phyloP scores from a whole-genome alignment of 768 basidiomycete genomes.

The Lactifluus piperatus region DNA sequence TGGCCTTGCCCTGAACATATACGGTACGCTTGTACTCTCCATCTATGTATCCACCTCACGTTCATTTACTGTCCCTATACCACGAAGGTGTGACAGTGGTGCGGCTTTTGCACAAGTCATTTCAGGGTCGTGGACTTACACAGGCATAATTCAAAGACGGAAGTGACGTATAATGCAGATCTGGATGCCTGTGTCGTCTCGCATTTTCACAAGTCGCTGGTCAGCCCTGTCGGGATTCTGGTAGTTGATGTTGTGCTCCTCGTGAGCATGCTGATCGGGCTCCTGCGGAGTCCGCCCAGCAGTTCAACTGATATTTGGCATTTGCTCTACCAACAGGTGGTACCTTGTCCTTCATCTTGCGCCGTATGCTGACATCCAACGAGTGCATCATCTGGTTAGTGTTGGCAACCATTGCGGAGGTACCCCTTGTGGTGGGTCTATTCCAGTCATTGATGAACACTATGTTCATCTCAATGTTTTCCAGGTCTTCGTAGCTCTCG shows the following conservation, averaged over 20 bases:
- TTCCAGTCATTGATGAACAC: no score
- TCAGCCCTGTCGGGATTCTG: not conserved
- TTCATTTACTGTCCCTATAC: not conserved
- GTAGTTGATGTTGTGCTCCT: not conserved
- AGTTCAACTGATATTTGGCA: not conserved
- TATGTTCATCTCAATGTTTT: no score
- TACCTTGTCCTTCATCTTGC: not conserved
- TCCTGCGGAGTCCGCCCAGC: not conserved
- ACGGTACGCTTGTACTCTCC: not conserved
- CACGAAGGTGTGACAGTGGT: conserved; percentile 2
- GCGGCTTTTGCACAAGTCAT: not conserved
- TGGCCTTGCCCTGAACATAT: not conserved
- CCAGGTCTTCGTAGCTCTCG: no score
- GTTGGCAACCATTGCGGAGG: not conserved
- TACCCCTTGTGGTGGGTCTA: not conserved
- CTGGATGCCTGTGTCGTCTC: not conserved
- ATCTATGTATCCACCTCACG: not conserved
- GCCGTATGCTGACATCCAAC: not conserved
- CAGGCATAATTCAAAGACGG: not conserved
- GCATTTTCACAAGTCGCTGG: not conserved
- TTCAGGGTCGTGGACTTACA: not conserved
- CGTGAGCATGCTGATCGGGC: not conserved
- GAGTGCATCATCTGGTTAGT: conserved; percentile 1
- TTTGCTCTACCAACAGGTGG: conserved; percentile 1
- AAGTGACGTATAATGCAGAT: not conserved